These are phyloP conservation scores for Triadica sebifera DNA, from an alignment of 345 rosid species.

Conservation along the genomic window DNA sequence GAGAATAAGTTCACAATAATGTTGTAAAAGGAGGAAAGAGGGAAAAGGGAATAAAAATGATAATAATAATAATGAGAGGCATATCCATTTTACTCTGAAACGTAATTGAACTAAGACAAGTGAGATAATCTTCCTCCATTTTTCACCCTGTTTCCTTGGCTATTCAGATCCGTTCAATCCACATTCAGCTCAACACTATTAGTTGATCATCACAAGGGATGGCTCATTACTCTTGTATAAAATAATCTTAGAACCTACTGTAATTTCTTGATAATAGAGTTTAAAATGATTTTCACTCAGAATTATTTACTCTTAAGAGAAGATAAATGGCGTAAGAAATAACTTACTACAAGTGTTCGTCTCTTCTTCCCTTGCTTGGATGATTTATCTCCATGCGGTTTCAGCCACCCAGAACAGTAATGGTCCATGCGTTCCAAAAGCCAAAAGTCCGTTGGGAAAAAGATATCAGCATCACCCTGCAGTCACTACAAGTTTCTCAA, in stretches of 20 bases:
- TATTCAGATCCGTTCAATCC: neutral
- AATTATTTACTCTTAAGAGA: neutral
- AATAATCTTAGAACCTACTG: too few relatives aligned
- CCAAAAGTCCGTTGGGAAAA: constrained; percentile 92
- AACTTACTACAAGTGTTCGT: constrained; percentile 79
- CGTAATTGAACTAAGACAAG: neutral
- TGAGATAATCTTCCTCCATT: neutral
- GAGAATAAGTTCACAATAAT: neutral
- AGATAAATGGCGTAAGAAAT: neutral
- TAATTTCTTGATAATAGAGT: too few relatives aligned
- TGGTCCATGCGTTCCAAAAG: constrained; percentile 90
- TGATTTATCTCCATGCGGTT: constrained; percentile 45
- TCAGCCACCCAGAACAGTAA: constrained; percentile 81
- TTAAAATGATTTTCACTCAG: too few relatives aligned
- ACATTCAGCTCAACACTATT: neutral
- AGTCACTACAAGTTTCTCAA: constrained; percentile 14
- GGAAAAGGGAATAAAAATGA: too few relatives aligned
- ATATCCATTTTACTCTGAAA: neutral
- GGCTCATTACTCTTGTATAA: too few relatives aligned
- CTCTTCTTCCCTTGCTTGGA: constrained; percentile 74
- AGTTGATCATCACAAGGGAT: too few relatives aligned
- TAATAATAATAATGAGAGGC: neutral
- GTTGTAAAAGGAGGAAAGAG: too few relatives aligned
- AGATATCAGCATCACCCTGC: constrained; percentile 99
- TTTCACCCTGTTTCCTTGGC: neutral